Evolutionary conservation across 2,329 filamentous ascomycete species (phyloP).

Genomic region (Aaosphaeria arxii): DNA sequence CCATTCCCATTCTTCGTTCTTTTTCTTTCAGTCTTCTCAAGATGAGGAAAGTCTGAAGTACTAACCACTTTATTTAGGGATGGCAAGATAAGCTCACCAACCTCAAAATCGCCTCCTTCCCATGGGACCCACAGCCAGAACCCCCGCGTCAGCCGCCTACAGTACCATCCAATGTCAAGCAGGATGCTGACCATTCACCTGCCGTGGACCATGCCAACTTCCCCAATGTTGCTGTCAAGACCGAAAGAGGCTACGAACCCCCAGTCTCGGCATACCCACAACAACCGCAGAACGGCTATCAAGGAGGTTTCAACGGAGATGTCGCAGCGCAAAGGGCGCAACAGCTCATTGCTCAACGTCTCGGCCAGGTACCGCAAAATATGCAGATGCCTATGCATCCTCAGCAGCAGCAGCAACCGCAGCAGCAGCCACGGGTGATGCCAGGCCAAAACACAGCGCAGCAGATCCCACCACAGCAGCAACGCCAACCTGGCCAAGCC

Average conservation of each 20-base stretch:
- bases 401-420: constrained; percentile 16
- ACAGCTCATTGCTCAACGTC: constrained; percentile 42
- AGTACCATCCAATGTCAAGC: constrained; percentile 40
- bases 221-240: constrained; percentile 46
- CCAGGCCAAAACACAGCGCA: constrained; percentile 21
- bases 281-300: constrained; percentile 33
- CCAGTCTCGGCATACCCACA: constrained; percentile 25
- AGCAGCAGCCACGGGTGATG: constrained; percentile 24
- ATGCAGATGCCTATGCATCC: constrained; percentile 18
- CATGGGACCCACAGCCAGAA: constrained; percentile 76
- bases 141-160: constrained; percentile 52
- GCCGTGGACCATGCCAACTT: constrained; percentile 29
- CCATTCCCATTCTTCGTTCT: constrained; percentile 3
- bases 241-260: constrained; percentile 41
- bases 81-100: constrained; percentile 91
- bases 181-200: constrained; percentile 27
- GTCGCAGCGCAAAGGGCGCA: constrained; percentile 55
- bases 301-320: constrained; percentile 40
- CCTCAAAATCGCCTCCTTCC: constrained; percentile 81
- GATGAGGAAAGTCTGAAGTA: neutral
- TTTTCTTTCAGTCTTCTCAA: constrained; percentile 1
- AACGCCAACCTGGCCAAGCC: constrained; percentile 34
- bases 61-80: constrained; percentile 54
- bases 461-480: constrained; percentile 36
- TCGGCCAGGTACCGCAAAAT: constrained; percentile 8